Evolutionary conservation across 805 yeast genomes (phyloP).

Genomic region (Barnettozyma populi): DNA sequence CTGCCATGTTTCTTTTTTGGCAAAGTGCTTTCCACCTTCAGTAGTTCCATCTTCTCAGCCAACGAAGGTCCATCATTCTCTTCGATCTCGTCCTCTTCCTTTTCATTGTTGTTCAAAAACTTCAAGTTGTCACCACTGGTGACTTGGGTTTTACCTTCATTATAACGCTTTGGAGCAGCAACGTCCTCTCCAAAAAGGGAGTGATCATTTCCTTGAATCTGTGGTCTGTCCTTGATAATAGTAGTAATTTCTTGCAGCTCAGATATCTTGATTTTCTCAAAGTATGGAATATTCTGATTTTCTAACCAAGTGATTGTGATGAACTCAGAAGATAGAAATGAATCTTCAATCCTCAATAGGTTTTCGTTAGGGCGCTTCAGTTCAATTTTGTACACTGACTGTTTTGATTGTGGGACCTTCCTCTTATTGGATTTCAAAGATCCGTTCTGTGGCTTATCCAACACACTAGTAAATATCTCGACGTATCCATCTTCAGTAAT

Average conservation of each 20-base stretch:
- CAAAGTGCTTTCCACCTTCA: constrained; percentile 23
- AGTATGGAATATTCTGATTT: constrained; percentile 49
- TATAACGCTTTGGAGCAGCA: constrained; percentile 51
- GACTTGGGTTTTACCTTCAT: constrained; percentile 55
- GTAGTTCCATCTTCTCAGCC: constrained; percentile 47
- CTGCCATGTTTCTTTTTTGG: constrained; percentile 37
- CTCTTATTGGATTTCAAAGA: constrained; percentile 29
- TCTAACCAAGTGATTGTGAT: constrained; percentile 58
- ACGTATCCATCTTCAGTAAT: constrained; percentile 71
- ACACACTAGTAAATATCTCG: constrained; percentile 65
- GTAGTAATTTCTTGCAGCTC: constrained; percentile 24
- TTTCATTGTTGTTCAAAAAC: constrained; percentile 45
- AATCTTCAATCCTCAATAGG: constrained; percentile 25
- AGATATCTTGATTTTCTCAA: constrained; percentile 49
- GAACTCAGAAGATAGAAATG: constrained; percentile 30
- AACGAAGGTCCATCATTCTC: constrained; percentile 42
- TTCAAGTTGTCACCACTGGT: constrained; percentile 60
- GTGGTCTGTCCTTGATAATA: constrained; percentile 36
- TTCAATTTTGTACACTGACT: constrained; percentile 39
- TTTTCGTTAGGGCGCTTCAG: constrained; percentile 41
- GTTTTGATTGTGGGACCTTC: constrained; percentile 49
- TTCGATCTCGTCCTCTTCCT: constrained; percentile 30
- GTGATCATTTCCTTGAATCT: constrained; percentile 35
- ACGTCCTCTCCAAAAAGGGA: constrained; percentile 38
- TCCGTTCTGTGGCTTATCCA: constrained; percentile 20